phyloP scores from a whole-genome alignment of 768 basidiomycete species.

The Infundibulicybe gibba region DNA sequence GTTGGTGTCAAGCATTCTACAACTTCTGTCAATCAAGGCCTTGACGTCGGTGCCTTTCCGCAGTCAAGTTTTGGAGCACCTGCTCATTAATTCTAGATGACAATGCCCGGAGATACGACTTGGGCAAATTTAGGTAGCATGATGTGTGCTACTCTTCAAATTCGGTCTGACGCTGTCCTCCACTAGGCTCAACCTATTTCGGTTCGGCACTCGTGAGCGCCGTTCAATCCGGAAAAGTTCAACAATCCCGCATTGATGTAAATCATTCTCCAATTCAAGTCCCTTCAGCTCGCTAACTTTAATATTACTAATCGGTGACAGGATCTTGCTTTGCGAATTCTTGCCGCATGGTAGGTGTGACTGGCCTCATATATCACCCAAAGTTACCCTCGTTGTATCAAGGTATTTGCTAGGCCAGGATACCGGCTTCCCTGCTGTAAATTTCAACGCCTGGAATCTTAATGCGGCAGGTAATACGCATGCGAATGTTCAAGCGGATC shows the following conservation, averaged over 20 bases:
- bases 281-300: not conserved
- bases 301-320: slow-evolving; percentile 10
- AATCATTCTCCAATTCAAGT: slow-evolving; percentile 17
- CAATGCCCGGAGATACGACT: slow-evolving; percentile 59
- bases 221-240: slow-evolving; percentile 58
- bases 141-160: not conserved
- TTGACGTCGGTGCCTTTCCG: slow-evolving; percentile 44
- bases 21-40: slow-evolving; percentile 51
- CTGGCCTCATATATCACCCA: not conserved
- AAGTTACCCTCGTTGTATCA: not conserved
- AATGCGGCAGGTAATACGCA: slow-evolving; percentile 34
- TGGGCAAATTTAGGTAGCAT: not conserved
- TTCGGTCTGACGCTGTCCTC: not conserved
- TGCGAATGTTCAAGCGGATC: slow-evolving; percentile 57
- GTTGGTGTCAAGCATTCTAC: slow-evolving; percentile 40
- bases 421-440: slow-evolving; percentile 50
- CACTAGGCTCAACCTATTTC: slow-evolving; percentile 45
- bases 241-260: slow-evolving; percentile 54
- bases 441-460: slow-evolving; percentile 54
- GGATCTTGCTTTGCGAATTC: slow-evolving; percentile 70
- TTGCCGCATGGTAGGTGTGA: slow-evolving; percentile 52
- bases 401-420: slow-evolving; percentile 53
- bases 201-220: slow-evolving; percentile 55
- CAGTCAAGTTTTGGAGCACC: not conserved
- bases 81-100: slow-evolving; percentile 47